Percentiles rank a stretch among this genome's conserved stretches.
Evolutionary conservation across 2,329 filamentous ascomycete genomes (phyloP).

Genomic region (Mariannaea elegans): DNA sequence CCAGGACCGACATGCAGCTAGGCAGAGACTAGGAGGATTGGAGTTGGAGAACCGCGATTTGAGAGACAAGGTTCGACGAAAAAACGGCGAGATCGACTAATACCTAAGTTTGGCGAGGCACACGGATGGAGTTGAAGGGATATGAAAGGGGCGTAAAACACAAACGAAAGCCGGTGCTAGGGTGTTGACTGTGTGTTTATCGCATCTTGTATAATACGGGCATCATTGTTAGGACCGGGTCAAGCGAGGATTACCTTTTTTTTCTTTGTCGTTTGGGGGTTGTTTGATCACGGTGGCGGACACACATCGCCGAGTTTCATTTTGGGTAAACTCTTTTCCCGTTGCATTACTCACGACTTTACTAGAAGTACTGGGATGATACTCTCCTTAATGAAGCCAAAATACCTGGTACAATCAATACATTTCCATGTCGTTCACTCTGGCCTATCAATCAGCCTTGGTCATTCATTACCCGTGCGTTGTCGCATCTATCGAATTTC

Average conservation of each 20-base stretch:
- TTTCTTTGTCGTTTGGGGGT: conserved; percentile 10
- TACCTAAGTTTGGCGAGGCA: conserved; percentile 10
- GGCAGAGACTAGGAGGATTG: conserved; percentile 81
- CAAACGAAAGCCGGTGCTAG: conserved; percentile 32
- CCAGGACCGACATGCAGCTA: conserved; percentile 83
- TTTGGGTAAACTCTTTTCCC: conserved; percentile 19
- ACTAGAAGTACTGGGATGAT: neutral
- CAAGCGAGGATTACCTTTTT: conserved; percentile 18
- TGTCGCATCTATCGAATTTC: no score
- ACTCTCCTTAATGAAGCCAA: neutral
- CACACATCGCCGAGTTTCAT: conserved; percentile 14
- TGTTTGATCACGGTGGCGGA: conserved; percentile 22
- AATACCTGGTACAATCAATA: no score
- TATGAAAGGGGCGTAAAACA: conserved; percentile 1
- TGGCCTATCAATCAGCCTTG: neutral
- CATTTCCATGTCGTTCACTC: no score
- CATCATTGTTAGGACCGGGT: conserved; percentile 28
- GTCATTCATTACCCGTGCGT: neutral
- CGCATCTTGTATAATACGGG: conserved; percentile 37
- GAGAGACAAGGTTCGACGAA: conserved; percentile 65
- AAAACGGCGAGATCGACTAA: conserved; percentile 36
- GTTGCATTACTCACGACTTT: neutral
- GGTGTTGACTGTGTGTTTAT: conserved; percentile 30
- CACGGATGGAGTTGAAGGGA: conserved; percentile 18
- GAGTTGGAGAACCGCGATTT: conserved; percentile 78